A percentile compares a stretch with the other conserved stretches of the same genome.
phyloP scores from a whole-genome alignment of 441 rosid species.

The Hypseocharis bilobata region DNA sequence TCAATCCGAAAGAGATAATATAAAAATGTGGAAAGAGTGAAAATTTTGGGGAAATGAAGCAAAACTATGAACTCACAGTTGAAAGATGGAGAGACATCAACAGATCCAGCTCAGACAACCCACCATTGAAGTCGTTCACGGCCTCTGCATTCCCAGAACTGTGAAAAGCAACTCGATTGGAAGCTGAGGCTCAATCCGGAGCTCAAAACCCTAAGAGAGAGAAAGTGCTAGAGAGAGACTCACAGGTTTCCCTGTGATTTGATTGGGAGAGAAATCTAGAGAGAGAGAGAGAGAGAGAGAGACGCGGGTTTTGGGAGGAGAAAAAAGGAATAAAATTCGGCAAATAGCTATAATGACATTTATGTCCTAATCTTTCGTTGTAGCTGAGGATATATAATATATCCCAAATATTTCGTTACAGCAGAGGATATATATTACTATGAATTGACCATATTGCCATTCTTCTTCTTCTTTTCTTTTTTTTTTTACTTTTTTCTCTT shows the following conservation, averaged over 20 bases:
- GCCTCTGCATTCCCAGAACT: neutral
- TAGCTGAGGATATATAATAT: constrained; percentile 12
- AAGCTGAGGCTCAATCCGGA: neutral
- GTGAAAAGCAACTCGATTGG: neutral
- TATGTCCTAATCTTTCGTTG: constrained; percentile 20
- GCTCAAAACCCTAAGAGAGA: neutral
- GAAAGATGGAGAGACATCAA: neutral
- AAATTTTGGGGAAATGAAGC: neutral
- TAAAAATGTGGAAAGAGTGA: neutral
- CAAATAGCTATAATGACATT: constrained; percentile 23
- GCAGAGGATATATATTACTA: too few relatives aligned
- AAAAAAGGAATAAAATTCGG: constrained; percentile 26
- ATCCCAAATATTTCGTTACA: too few relatives aligned
- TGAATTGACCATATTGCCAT: too few relatives aligned
- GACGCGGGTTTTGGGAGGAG: constrained; percentile 20
- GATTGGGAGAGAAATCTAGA: constrained; percentile 42
- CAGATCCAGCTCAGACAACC: neutral
- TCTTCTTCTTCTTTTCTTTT: too few relatives aligned
- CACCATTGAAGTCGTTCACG: neutral
- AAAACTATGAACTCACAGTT: neutral
- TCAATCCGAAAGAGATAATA: neutral
- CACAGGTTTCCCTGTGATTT: constrained; percentile 16
- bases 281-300: constrained; percentile 44
- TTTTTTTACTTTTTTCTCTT: too few relatives aligned
- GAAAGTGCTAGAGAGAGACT: constrained; percentile 11